Percentiles rank a stretch among this genome's conserved stretches.
Evolutionary conservation across 2,329 filamentous ascomycete genomes (phyloP).

Genomic region (Tolypocladium cylindrosporum): DNA sequence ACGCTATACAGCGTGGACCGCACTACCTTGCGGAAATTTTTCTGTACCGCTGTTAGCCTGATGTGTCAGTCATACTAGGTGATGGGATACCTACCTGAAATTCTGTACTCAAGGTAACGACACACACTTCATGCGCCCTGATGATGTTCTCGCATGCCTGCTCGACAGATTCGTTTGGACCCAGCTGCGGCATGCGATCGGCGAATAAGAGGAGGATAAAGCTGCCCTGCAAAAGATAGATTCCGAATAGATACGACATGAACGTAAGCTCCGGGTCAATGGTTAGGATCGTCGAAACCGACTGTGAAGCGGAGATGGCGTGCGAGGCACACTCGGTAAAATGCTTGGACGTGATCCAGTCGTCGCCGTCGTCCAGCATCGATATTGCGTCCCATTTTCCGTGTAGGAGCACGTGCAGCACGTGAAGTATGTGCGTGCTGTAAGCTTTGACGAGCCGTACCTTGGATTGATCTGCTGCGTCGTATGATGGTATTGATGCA

Average conservation of each 20-base stretch:
- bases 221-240: conserved; percentile 40
- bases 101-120: conserved; percentile 37
- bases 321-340: conserved; percentile 36
- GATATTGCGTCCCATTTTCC: conserved; percentile 40
- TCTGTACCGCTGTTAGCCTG: conserved; percentile 18
- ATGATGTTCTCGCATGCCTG: conserved; percentile 39
- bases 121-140: conserved; percentile 38
- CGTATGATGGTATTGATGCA: conserved; percentile 2
- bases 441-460: conserved; percentile 33
- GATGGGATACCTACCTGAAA: conserved; percentile 29
- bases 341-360: conserved; percentile 35
- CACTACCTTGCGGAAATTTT: conserved; percentile 45
- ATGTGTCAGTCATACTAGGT: not conserved
- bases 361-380: conserved; percentile 37
- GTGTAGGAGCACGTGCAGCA: conserved; percentile 36
- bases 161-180: conserved; percentile 33
- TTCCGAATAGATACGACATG: conserved; percentile 42
- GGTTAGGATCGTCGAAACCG: conserved; percentile 32
- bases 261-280: conserved; percentile 40
- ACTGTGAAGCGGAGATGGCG: conserved; percentile 34
- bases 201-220: conserved; percentile 38
- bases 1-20: conserved; percentile 37
- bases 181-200: conserved; percentile 37
- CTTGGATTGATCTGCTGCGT: conserved; percentile 16
- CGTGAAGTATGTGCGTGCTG: conserved; percentile 35